Evolutionary conservation across 2,329 filamentous ascomycete species (phyloP).

Genomic region (Clonostachys rosea): DNA sequence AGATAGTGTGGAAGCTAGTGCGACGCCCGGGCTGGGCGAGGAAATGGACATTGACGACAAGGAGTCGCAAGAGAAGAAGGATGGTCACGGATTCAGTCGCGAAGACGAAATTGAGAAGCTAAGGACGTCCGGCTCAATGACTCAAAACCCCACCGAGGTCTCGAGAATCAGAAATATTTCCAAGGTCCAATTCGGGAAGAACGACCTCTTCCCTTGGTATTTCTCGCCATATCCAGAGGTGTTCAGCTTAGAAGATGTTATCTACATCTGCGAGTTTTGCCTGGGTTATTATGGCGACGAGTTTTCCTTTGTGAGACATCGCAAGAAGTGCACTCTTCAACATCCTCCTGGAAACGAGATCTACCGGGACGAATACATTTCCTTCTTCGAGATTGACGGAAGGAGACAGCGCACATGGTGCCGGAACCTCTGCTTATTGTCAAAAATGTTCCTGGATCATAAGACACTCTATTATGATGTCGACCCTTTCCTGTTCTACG

Average conservation of each 20-base stretch:
- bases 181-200: constrained; percentile 88
- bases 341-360: constrained; percentile 98
- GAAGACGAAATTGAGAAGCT: constrained; percentile 97
- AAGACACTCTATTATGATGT: constrained; percentile 99
- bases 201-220: constrained; percentile 96
- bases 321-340: constrained; percentile 82
- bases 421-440: constrained; percentile 88
- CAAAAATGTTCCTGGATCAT: constrained; percentile 95
- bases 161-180: constrained; percentile 93
- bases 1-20: constrained; percentile 34
- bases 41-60: constrained; percentile 53
- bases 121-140: constrained; percentile 94
- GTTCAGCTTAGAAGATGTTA: constrained; percentile 82
- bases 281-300: constrained; percentile 83
- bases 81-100: constrained; percentile 60
- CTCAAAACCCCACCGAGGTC: constrained; percentile 95
- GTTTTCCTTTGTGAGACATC: constrained; percentile 79
- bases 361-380: constrained; percentile 89
- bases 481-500: constrained; percentile 98
- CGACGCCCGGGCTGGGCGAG: constrained; percentile 38
- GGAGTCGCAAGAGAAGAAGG: constrained; percentile 35
- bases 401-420: constrained; percentile 93
- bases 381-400: constrained; percentile 96
- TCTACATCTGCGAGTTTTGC: constrained; percentile 98
- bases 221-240: constrained; percentile 94